Percentiles rank a stretch among this genome's conserved stretches.
These are phyloP conservation scores for Mycotypha africana DNA, from an alignment of 371 early-diverging fungal species.

Conservation along the genomic window DNA sequence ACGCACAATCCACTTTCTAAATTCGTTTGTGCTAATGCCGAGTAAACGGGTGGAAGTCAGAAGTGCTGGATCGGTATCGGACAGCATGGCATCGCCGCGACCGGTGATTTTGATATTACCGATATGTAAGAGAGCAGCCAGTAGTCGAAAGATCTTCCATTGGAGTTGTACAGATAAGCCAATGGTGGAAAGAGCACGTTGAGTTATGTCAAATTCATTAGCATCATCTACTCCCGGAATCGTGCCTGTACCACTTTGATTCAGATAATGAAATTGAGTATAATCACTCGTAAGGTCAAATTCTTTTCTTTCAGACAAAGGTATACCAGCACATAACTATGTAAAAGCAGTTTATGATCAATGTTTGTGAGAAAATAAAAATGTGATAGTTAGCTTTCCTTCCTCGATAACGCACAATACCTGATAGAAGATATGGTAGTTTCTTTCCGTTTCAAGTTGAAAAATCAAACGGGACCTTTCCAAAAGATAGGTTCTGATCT, in stretches of 20 bases:
- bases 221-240: slow-evolving; percentile 89
- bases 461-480: slow-evolving; percentile 97
- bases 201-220: slow-evolving; percentile 85
- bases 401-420: no score
- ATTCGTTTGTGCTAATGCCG: slow-evolving; percentile 64
- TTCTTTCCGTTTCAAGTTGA: slow-evolving; percentile 90
- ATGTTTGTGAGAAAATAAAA: neutral
- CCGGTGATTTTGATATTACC: slow-evolving; percentile 88
- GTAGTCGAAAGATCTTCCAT: slow-evolving; percentile 84
- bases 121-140: slow-evolving; percentile 88
- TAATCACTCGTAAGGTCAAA: slow-evolving; percentile 72
- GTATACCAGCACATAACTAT: slow-evolving; percentile 84
- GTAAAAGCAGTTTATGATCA: no score
- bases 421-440: slow-evolving; percentile 99
- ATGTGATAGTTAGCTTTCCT: neutral
- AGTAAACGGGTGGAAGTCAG: slow-evolving; percentile 64
- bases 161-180: slow-evolving; percentile 83
- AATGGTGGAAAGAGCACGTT: slow-evolving; percentile 77
- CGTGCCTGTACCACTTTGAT: slow-evolving; percentile 77
- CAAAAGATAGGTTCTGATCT: slow-evolving; percentile 95
- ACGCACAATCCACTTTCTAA: slow-evolving; percentile 88
- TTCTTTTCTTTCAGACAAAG: slow-evolving; percentile 74
- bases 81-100: slow-evolving; percentile 62
- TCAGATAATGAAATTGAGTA: slow-evolving; percentile 81
- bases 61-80: slow-evolving; percentile 69